A percentile compares a stretch with the other conserved stretches of the same genome.
Conservation (phyloP, 2,329 filamentous ascomycete species). For the Diaporthe sp. region DNA sequence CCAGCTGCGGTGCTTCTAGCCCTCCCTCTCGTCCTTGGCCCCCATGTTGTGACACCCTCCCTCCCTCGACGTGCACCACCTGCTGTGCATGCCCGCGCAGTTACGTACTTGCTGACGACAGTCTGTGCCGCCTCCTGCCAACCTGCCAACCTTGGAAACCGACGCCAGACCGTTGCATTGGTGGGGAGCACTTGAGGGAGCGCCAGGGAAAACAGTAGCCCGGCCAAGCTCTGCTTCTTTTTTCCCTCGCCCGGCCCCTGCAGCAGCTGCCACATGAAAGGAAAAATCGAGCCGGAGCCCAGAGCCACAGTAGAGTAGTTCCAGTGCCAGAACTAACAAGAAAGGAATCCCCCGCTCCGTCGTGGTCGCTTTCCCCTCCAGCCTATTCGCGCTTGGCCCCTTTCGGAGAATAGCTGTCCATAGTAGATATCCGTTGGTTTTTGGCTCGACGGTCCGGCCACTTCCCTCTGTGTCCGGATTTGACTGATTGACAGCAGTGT, state of each 20-base stretch:
- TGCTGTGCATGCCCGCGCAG: neutral
- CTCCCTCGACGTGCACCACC: neutral
- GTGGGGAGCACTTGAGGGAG: neutral
- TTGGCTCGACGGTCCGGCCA: constrained; percentile 28
- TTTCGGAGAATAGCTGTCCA: neutral
- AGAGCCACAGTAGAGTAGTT: neutral
- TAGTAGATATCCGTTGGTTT: constrained; percentile 1
- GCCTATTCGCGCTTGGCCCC: constrained; percentile 12
- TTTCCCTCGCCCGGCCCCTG: neutral
- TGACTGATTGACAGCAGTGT: neutral
- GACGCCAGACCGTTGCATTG: constrained; percentile 28
- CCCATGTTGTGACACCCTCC: constrained; percentile 31
- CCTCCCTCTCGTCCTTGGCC: constrained; percentile 3
- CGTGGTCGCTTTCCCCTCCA: neutral
- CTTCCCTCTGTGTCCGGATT: neutral
- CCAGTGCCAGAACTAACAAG: neutral
- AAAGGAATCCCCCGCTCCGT: constrained; percentile 33
- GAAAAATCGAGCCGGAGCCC: neutral
- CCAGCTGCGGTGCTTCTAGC: neutral
- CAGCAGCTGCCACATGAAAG: constrained; percentile 27
- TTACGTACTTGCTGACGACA: constrained; percentile 27
- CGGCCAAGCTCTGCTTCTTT: neutral
- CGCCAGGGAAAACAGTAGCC: neutral
- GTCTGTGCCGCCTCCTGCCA: constrained; percentile 29
- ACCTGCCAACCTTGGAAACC: constrained; percentile 11